Percentiles rank a stretch among this genome's conserved stretches.
Conservation (phyloP, 1,284 basidiomycete genomes). For the Sphaerobolus stellatus region DNA sequence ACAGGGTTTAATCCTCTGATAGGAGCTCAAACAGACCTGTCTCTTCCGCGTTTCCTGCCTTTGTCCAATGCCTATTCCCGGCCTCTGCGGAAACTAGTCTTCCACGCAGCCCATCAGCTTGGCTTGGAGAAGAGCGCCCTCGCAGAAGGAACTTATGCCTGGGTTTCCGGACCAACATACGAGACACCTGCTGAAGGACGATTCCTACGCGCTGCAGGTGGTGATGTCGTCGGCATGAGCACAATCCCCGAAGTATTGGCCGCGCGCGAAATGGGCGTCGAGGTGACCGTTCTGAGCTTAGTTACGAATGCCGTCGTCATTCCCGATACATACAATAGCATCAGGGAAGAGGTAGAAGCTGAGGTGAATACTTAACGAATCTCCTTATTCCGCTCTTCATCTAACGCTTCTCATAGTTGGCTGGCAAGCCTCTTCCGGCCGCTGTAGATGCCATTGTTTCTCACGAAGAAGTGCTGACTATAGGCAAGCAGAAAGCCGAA, state of each 20-base stretch:
- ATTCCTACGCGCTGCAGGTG: conserved; percentile 68
- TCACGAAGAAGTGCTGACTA: conserved; percentile 78
- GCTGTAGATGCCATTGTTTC: conserved; percentile 56
- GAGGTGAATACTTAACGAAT: conserved; percentile 54
- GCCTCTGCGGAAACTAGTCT: conserved; percentile 63
- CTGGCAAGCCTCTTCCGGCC: conserved; percentile 49
- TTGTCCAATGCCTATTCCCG: conserved; percentile 78
- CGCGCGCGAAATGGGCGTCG: conserved; percentile 70
- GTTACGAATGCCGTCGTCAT: conserved; percentile 84
- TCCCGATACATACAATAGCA: conserved; percentile 64
- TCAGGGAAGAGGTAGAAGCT: conserved; percentile 68
- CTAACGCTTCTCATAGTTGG: conserved; percentile 43
- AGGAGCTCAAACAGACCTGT: conserved; percentile 57
- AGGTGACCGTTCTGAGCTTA: conserved; percentile 74
- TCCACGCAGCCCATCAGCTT: conserved; percentile 66
- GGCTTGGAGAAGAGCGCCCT: conserved; percentile 45
- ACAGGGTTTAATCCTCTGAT: conserved; percentile 78
- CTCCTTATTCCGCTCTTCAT: not conserved
- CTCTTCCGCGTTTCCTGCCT: conserved; percentile 71
- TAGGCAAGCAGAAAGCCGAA: conserved; percentile 68
- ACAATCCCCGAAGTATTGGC: conserved; percentile 88
- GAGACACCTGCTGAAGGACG: conserved; percentile 82
- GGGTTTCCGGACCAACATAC: conserved; percentile 84
- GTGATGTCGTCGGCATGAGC: conserved; percentile 86
- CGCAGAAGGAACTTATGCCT: conserved; percentile 79